Conservation (phyloP, 148 eudicot genomes). For the Gaultheria prostrata region DNA sequence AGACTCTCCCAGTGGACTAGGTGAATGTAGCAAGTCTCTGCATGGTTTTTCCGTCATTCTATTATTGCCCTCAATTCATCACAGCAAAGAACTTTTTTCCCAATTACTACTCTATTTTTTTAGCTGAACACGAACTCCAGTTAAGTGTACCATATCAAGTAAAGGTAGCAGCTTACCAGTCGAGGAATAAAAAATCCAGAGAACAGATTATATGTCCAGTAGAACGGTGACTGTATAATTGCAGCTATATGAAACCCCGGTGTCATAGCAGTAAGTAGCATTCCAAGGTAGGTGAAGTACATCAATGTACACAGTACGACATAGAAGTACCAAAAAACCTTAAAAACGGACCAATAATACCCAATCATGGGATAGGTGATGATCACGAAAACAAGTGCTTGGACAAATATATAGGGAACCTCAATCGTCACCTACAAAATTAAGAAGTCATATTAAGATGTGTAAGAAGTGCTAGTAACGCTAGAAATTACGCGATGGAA, state of each 20-base stretch:
- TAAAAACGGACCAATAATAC: constrained; percentile 49
- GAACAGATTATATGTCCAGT: constrained; percentile 48
- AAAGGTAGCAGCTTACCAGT: constrained; percentile 49
- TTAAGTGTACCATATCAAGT: not conserved
- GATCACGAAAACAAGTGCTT: constrained; percentile 44
- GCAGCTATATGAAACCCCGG: constrained; percentile 56
- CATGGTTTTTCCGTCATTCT: not conserved
- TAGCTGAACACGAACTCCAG: not conserved
- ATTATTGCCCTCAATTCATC: not conserved
- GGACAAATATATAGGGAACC: constrained; percentile 56
- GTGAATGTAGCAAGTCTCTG: not conserved
- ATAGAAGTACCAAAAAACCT: constrained; percentile 63
- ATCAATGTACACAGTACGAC: constrained; percentile 55
- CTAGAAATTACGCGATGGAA: constrained; percentile 14
- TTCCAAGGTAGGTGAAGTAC: constrained; percentile 63
- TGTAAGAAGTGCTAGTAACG: not conserved
- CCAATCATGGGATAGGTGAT: constrained; percentile 85
- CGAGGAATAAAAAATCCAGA: constrained; percentile 62
- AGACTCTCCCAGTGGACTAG: too few relatives aligned
- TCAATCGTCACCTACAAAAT: constrained; percentile 56
- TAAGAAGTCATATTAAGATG: not conserved
- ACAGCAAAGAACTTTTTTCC: not conserved
- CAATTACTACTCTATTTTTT: constrained; percentile 11
- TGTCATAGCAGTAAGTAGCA: constrained; percentile 62
- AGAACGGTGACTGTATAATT: constrained; percentile 40